phyloP scores from a whole-genome alignment of 2,329 filamentous ascomycete species.

The Aspergillus eucalypticola region DNA sequence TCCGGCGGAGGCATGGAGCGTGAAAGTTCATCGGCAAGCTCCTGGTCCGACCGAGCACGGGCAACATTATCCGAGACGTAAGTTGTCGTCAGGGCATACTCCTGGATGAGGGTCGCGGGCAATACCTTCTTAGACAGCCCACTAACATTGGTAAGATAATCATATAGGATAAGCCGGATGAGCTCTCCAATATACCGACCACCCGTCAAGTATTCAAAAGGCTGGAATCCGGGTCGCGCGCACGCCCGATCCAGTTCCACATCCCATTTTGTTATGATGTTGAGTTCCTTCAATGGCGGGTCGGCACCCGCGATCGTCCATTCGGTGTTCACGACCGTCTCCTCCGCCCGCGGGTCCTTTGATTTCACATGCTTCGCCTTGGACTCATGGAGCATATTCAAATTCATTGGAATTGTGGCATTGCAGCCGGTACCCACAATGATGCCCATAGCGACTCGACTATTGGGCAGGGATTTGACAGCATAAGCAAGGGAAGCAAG shows the following conservation, averaged over 20 bases:
- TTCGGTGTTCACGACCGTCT: constrained; percentile 78
- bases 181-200: constrained; percentile 77
- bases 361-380: constrained; percentile 59
- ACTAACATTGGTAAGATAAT: constrained; percentile 58
- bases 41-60: constrained; percentile 48
- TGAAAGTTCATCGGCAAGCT: constrained; percentile 48
- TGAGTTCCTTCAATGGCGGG: constrained; percentile 60
- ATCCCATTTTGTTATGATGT: constrained; percentile 72
- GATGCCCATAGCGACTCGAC: constrained; percentile 73
- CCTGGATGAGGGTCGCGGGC: constrained; percentile 57
- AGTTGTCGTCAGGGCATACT: constrained; percentile 68
- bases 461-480: constrained; percentile 61
- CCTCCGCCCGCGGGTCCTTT: constrained; percentile 54
- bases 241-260: constrained; percentile 64
- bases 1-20: constrained; percentile 57
- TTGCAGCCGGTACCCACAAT: constrained; percentile 83
- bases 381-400: constrained; percentile 61
- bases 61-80: constrained; percentile 72
- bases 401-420: constrained; percentile 71
- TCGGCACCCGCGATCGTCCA: constrained; percentile 78
- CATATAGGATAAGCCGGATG: constrained; percentile 67
- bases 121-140: constrained; percentile 45
- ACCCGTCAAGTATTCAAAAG: constrained; percentile 81
- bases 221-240: constrained; percentile 74
- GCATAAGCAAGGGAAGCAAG: constrained; percentile 75